Percentiles rank a stretch among this genome's conserved stretches.
Conservation (phyloP, 106 monocot genomes). For the Allium cepa region DNA sequence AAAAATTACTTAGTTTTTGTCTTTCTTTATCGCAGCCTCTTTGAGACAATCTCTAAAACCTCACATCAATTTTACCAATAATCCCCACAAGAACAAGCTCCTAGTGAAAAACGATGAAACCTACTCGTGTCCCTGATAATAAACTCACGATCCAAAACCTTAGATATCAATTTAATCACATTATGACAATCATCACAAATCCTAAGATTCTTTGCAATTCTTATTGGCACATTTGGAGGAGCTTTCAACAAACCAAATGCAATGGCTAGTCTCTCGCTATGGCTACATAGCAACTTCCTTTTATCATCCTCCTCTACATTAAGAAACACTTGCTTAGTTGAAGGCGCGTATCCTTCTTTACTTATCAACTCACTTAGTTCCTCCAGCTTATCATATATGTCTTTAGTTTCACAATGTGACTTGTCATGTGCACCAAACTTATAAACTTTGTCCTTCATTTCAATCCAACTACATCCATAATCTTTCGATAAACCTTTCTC, state of each 20-base stretch:
- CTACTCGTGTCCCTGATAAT: constrained; percentile 33
- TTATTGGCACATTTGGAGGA: constrained; percentile 32
- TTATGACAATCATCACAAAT: constrained; percentile 32
- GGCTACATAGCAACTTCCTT: constrained; percentile 28
- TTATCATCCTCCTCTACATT: constrained; percentile 38
- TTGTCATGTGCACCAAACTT: constrained; percentile 43
- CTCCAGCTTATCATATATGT: constrained; percentile 17
- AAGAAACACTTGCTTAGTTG: constrained; percentile 26
- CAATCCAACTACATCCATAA: constrained; percentile 40
- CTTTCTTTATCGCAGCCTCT: no score
- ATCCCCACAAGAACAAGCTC: constrained; percentile 42
- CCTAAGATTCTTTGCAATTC: constrained; percentile 36
- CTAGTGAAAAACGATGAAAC: constrained; percentile 31
- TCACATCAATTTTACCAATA: constrained; percentile 16
- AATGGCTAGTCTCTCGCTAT: constrained; percentile 50
- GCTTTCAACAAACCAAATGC: constrained; percentile 31
- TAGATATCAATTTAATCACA: constrained; percentile 40
- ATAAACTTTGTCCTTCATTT: constrained; percentile 26
- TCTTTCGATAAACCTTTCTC: constrained; percentile 25
- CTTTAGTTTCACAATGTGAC: constrained; percentile 18
- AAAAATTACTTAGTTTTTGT: no score
- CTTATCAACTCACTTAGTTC: constrained; percentile 18
- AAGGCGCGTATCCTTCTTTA: constrained; percentile 30
- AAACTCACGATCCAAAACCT: constrained; percentile 19
- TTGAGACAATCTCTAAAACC: no score